Percentiles rank a stretch among this genome's conserved stretches.
These are phyloP conservation scores for Kurtzmaniella natalensis DNA, from an alignment of 1,139 yeast genomes.

Conservation along the genomic window DNA sequence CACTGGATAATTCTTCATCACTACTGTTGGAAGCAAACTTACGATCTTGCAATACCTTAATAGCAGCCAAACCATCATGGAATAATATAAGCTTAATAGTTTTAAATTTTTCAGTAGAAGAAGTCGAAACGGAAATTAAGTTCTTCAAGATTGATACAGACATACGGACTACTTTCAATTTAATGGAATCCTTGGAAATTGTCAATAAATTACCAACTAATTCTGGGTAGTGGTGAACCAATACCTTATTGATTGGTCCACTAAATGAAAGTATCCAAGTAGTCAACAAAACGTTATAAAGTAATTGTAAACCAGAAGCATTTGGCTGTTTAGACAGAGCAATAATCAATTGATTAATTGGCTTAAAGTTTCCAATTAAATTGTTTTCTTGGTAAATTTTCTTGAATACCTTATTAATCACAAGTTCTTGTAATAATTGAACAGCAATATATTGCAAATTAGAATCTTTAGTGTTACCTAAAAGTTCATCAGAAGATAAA, in stretches of 20 bases:
- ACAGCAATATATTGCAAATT: conserved; percentile 62
- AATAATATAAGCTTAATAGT: conserved; percentile 69
- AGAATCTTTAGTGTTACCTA: conserved; percentile 43
- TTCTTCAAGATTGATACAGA: conserved; percentile 72
- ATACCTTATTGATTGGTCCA: conserved; percentile 44
- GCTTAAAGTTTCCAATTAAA: conserved; percentile 48
- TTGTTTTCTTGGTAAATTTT: conserved; percentile 51
- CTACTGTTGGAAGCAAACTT: conserved; percentile 70
- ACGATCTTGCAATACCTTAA: conserved; percentile 70
- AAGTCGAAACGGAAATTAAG: conserved; percentile 35
- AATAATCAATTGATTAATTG: conserved; percentile 38
- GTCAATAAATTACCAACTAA: conserved; percentile 48
- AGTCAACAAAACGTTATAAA: conserved; percentile 71
- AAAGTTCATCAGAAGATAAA: conserved; percentile 33
- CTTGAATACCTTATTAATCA: conserved; percentile 59
- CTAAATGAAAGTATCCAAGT: conserved; percentile 86
- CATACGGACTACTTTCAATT: conserved; percentile 85
- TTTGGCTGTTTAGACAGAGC: conserved; percentile 38
- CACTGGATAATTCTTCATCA: conserved; percentile 84
- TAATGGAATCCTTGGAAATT: conserved; percentile 70
- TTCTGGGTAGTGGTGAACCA: conserved; percentile 58
- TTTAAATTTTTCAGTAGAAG: conserved; percentile 32
- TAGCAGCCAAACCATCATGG: conserved; percentile 68
- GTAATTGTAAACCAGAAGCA: conserved; percentile 71
- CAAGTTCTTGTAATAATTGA: conserved; percentile 61